Base-by-base conservation (phyloP, 805 yeast species). In the Yarrowia divulgata region DNA sequence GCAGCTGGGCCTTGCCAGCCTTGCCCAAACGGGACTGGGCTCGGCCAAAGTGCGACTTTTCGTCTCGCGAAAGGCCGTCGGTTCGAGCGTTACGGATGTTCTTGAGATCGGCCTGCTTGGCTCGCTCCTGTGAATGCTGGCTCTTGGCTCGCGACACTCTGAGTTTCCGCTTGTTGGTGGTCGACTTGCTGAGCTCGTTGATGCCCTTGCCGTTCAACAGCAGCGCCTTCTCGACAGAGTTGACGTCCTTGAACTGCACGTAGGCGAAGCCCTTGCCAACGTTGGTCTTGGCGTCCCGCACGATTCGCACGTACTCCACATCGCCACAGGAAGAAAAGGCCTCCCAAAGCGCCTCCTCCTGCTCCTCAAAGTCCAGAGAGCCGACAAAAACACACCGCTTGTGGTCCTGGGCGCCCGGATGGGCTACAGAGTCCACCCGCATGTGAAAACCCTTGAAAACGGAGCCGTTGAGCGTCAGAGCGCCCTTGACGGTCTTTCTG, bases 231-330 rank as follows among this genome's bases (percentile, higher is more conserved):
- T 88, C 87, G 10, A 95, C 97, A 50, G 88, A 82, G 69, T 88
- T 79, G 68, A 86, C 79, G 74, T 79, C 82, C 71, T 83, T 85
- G 81, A 93, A 95, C 79, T 94, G 98, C 43, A 95, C 93, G 77
- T 93, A 91, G 7, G 97, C 99, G 81, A 95, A 93, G 7, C 99
- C 99, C 80, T 95, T 95, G 72, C 99, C 99, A 70, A 94, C 83
- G 75, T 95, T 94, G 29, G 98, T 94, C 80, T 91, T 91, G 18
- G 97, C 81, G 77, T 95, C 99, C 77, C 99, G 87, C 42, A 95
- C 85, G 58, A 95, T 85, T 78, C 99, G 86, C 40, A 95, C 97
- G 71, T 90, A 89, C 77, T 93, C 97, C 68, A 95, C 90, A 35
- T 85, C 88, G 35, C 91, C 91, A 72, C 88, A 82, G 1, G 74